Evolutionary conservation across 306 rosid genomes (phyloP).

Genomic region (Dalbergia oliveri): DNA sequence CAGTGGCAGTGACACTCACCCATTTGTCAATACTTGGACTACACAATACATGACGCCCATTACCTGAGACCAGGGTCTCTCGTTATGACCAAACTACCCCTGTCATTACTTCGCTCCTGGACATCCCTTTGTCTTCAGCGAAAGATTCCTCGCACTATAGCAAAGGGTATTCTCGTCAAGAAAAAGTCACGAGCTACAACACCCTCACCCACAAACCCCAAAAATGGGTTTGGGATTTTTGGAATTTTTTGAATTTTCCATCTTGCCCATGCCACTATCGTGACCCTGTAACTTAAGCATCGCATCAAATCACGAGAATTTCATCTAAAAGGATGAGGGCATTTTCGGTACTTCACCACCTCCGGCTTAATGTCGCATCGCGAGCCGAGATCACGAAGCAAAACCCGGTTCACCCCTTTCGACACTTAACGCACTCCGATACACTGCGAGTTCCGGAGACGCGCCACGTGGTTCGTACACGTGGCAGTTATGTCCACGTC

Average conservation of each 20-base stretch:
- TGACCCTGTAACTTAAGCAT: conserved; percentile 17
- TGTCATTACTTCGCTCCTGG: neutral
- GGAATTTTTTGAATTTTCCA: conserved; percentile 31
- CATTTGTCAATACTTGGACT: neutral
- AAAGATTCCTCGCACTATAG: neutral
- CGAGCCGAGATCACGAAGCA: conserved; percentile 3
- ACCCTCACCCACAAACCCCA: conserved; percentile 34
- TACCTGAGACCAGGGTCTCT: neutral
- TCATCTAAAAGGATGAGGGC: conserved; percentile 12
- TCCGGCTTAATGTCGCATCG: conserved; percentile 46
- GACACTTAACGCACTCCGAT: conserved; percentile 39
- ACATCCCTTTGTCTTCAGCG: neutral
- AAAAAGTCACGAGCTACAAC: neutral
- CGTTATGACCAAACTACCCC: conserved; percentile 35
- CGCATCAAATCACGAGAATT: conserved; percentile 28
- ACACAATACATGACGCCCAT: neutral
- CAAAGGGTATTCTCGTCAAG: conserved; percentile 44
- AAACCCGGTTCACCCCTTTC: conserved; percentile 27
- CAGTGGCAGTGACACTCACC: conserved; percentile 5
- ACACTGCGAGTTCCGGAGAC: neutral
- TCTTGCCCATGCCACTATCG: conserved; percentile 44
- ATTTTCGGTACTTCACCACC: conserved; percentile 20
- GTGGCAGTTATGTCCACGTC: conserved; percentile 51
- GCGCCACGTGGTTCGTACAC: conserved; percentile 53
- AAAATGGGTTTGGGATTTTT: conserved; percentile 1